Evolutionary conservation across 495 filamentous ascomycete species (phyloP).

Genomic region (Xylaria bambusicola): DNA sequence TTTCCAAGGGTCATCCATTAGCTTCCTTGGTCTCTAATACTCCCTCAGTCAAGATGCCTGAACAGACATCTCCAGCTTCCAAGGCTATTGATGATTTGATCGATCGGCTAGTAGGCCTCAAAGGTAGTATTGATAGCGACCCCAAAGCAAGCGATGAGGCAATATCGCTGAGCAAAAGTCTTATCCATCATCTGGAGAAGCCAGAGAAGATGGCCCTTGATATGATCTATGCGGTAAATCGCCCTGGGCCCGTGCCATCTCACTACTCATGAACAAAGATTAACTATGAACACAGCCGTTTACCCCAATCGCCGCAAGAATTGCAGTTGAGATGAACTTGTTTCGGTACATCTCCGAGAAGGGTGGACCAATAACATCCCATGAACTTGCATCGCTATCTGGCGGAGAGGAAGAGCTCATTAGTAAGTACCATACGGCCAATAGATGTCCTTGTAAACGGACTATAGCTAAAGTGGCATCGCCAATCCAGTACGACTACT

Average conservation of each 20-base stretch:
- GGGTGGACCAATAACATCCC: not conserved
- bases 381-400: not conserved
- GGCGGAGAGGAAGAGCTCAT: not conserved
- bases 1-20: too few relatives aligned
- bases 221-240: slow-evolving; percentile 1
- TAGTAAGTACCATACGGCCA: too few relatives aligned
- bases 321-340: not conserved
- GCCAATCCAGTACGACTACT: not conserved
- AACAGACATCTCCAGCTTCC: too few relatives aligned
- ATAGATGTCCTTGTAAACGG: too few relatives aligned
- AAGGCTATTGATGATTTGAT: not conserved
- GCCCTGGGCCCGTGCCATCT: not conserved
- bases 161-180: not conserved
- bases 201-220: not conserved
- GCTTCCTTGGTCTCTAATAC: too few relatives aligned
- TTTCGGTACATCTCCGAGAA: not conserved
- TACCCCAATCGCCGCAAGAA: slow-evolving; percentile 4
- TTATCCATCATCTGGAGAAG: slow-evolving; percentile 2
- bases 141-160: not conserved
- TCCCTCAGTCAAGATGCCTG: too few relatives aligned
- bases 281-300: not conserved
- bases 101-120: not conserved
- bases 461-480: not conserved
- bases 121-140: not conserved
- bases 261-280: not conserved